A percentile compares a stretch with the other conserved stretches of the same genome.
These are phyloP conservation scores for Rhizomucor pusillus DNA, from an alignment of 371 early-diverging fungal genomes.

Conservation along the genomic window DNA sequence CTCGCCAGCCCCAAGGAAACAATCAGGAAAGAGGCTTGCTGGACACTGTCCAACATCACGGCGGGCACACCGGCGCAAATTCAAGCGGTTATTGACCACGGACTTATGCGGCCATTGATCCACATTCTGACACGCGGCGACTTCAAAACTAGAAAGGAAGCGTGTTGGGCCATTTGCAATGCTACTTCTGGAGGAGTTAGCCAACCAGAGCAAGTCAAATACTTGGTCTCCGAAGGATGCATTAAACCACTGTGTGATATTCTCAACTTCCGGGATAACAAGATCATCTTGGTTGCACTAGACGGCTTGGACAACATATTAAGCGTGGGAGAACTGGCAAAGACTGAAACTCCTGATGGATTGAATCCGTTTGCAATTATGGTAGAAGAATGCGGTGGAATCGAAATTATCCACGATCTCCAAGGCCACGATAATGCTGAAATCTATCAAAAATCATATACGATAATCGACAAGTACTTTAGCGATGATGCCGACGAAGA, in stretches of 20 bases:
- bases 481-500: conserved; percentile 79
- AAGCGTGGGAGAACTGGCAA: conserved; percentile 87
- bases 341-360: conserved; percentile 48
- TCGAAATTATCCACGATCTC: conserved; percentile 89
- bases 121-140: conserved; percentile 88
- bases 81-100: conserved; percentile 92
- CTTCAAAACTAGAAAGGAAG: conserved; percentile 98
- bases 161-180: conserved; percentile 99
- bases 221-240: conserved; percentile 88
- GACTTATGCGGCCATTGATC: conserved; percentile 91
- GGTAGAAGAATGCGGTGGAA: conserved; percentile 93
- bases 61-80: conserved; percentile 98
- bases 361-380: conserved; percentile 85
- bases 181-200: conserved; percentile 92
- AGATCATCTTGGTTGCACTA: conserved; percentile 93
- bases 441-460: conserved; percentile 94
- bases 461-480: conserved; percentile 95
- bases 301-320: conserved; percentile 98
- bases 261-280: conserved; percentile 87
- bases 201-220: conserved; percentile 87
- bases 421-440: conserved; percentile 91
- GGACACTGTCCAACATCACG: conserved; percentile 99
- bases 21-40: conserved; percentile 99
- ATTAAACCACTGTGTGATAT: conserved; percentile 96
- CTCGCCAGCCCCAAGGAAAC: conserved; percentile 88